phyloP scores from a whole-genome alignment of 257 asterid genomes.

The Anisodus acutangulus region DNA sequence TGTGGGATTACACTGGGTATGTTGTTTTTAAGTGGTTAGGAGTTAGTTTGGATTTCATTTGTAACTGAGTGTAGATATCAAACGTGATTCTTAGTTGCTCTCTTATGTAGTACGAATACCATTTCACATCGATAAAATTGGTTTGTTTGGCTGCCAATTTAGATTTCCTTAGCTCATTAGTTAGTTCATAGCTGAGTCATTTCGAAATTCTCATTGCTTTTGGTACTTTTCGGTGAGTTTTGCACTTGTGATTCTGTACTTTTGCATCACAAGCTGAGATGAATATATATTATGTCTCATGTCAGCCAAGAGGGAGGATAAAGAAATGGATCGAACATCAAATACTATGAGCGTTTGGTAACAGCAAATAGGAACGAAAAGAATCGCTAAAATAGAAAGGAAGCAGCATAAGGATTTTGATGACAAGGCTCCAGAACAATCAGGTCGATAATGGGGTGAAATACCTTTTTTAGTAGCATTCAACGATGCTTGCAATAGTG shows the following conservation, averaged over 20 bases:
- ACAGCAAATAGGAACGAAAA: background rate
- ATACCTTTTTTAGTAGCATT: constrained; percentile 83
- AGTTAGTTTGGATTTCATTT: constrained; percentile 1
- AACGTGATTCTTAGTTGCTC: background rate
- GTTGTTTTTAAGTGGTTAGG: background rate
- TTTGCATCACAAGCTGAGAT: background rate
- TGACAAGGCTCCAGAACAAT: background rate
- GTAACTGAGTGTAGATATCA: background rate
- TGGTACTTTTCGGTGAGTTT: background rate
- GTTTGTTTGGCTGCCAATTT: constrained; percentile 11
- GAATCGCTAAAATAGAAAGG: background rate
- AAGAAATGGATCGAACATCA: background rate
- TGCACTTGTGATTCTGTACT: background rate
- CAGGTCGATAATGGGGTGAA: background rate
- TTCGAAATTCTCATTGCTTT: constrained; percentile 5
- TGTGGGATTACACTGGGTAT: too few relatives aligned
- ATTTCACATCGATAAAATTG: background rate
- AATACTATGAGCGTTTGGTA: background rate
- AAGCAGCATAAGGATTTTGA: background rate
- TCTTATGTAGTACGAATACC: background rate
- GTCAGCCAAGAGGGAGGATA: background rate
- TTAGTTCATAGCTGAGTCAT: constrained; percentile 20
- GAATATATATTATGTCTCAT: background rate
- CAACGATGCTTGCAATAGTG: constrained; percentile 70
- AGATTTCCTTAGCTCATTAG: background rate